Base-by-base conservation (phyloP, 805 yeast genomes). In the Spathaspora girioi region DNA sequence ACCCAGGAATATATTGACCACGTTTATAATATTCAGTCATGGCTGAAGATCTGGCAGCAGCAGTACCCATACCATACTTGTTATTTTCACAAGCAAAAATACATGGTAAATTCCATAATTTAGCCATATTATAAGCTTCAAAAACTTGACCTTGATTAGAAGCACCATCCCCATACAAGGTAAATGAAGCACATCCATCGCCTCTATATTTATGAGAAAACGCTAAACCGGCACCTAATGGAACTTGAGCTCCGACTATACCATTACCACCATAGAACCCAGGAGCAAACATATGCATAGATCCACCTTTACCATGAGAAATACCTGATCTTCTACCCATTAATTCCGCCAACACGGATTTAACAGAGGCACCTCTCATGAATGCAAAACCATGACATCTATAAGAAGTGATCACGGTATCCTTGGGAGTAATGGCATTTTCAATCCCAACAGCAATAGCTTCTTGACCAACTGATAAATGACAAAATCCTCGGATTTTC, bases 251-350 rank as follows among this genome's bases (percentile, higher is more conserved):
- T 70, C 99, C 99, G 50, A 94, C 99, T 71, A 94, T 94, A 80
- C 99, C 99, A 77, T 94, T 94, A 76, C 99, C 99, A 71, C 99
- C 99, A 75, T 87, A 94, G 81, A 94, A 94, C 55, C 96, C 96
- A 45, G 86, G 85, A 46, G 96, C 89, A 71, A 86, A 94, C 92
- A 94, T 89, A 79, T 94, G 99, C 99, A 94, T 94, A 59, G 99
- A 94, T 64, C 99, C 99, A 79, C 99, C 99, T 77, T 94, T 94
- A 78, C 99, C 99, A 76, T 77, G 86, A 43, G 97, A 87, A 55
- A 89, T 96, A 80, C 99, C 98, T 52, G 86, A 77, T 78, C 96
- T 86, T 78, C 87, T 87, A 64, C 99, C 99, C 93, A 94, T 87
- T 71, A 94, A 81, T 78, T 94, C 99, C 57, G 96, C 98, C 60